Percentiles rank a stretch among this genome's conserved stretches.
phyloP scores from a whole-genome alignment of 305 asterid species.

The Ajuga reptans region DNA sequence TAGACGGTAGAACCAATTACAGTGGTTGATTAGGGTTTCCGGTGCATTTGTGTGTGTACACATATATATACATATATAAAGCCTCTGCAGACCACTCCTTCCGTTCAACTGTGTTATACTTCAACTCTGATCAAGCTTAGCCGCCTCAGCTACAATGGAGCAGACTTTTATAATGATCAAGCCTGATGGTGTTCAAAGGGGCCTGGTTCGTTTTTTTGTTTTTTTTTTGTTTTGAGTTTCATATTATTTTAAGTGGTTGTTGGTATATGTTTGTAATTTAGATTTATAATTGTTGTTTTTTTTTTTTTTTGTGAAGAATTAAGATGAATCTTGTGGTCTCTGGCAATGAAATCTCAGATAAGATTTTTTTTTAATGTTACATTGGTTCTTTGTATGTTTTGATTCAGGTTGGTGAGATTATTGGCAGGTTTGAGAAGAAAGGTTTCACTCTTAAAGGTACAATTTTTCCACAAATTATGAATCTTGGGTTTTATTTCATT shows the following conservation, averaged over 20 bases:
- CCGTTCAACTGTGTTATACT: neutral
- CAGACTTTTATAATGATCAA: constrained; percentile 87
- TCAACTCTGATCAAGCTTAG: neutral
- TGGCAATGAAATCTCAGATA: neutral
- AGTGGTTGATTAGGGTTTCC: constrained; percentile 20
- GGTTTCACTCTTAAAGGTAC: constrained; percentile 78
- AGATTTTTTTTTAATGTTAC: neutral
- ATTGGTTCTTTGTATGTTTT: neutral
- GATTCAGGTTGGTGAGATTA: constrained; percentile 68
- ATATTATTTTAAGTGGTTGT: neutral
- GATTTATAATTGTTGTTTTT: neutral
- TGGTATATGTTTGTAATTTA: neutral
- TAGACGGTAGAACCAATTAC: neutral
- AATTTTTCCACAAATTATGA: neutral
- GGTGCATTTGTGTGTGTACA: neutral
- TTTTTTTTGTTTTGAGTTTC: neutral
- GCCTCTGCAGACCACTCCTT: neutral
- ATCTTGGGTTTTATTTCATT: neutral
- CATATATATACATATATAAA: neutral
- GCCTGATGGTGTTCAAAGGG: constrained; percentile 91
- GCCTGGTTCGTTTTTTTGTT: constrained; percentile 38
- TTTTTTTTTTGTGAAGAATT: no score
- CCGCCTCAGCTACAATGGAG: constrained; percentile 48
- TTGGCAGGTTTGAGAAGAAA: constrained; percentile 73
- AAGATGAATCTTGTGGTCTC: neutral